phyloP scores from a whole-genome alignment of 164 flowering plant species.

The Hamamelis virginiana region DNA sequence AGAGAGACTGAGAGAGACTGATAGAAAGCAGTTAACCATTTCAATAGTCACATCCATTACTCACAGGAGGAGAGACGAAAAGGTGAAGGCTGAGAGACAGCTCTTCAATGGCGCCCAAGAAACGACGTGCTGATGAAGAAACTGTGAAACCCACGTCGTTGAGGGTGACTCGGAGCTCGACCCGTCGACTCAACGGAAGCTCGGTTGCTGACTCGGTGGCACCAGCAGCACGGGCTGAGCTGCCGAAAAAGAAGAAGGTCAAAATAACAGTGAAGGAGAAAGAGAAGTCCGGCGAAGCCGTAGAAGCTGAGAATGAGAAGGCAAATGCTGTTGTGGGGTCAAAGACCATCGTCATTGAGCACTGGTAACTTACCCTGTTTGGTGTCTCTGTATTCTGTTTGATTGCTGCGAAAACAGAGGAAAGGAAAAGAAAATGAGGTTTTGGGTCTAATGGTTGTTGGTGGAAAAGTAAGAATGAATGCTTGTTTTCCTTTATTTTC shows the following conservation, averaged over 20 bases:
- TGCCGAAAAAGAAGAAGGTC: conserved; percentile 3
- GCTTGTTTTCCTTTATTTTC: not conserved
- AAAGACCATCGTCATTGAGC: conserved; percentile 35
- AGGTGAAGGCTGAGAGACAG: not conserved
- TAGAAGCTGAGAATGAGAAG: not conserved
- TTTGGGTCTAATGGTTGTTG: not conserved
- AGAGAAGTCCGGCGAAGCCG: not conserved
- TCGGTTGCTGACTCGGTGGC: conserved; percentile 6
- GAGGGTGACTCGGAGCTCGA: conserved; percentile 12
- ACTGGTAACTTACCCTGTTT: conserved; percentile 25
- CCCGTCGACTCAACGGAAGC: not conserved
- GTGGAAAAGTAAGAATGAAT: not conserved
- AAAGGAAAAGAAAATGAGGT: not conserved
- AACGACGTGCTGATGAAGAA: conserved; percentile 7
- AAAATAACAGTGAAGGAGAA: conserved; percentile 4
- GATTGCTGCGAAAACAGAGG: not conserved
- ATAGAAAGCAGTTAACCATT: too few relatives aligned
- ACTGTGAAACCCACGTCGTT: not conserved
- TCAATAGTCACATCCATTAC: too few relatives aligned
- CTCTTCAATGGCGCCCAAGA: conserved; percentile 30
- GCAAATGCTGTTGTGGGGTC: conserved; percentile 2
- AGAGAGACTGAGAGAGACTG: too few relatives aligned
- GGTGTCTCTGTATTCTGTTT: not conserved
- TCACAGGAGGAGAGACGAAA: not conserved
- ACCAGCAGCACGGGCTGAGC: not conserved